Evolutionary conservation across 148 eudicot species (phyloP).

Genomic region (Rhododendron kiyosumense): DNA sequence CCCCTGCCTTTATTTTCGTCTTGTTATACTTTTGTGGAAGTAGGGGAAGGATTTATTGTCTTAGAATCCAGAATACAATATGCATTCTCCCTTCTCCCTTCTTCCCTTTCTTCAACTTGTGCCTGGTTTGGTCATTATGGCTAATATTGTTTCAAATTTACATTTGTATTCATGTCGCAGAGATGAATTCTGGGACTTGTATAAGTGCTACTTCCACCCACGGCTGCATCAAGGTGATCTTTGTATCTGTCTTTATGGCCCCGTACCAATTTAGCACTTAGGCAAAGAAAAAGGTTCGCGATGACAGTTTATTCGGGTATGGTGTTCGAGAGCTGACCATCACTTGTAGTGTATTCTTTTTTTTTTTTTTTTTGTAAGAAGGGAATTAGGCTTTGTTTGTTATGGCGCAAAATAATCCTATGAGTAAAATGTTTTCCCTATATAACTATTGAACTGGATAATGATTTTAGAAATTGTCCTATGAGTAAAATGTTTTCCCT

Average conservation of each 20-base stretch:
- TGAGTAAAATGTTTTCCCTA: background rate
- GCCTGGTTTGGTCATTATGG: background rate
- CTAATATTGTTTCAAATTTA: background rate
- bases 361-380: background rate
- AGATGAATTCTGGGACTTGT: constrained; percentile 89
- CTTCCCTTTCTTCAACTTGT: background rate
- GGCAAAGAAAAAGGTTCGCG: constrained; percentile 12
- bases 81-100: background rate
- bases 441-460: background rate
- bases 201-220: constrained; percentile 62
- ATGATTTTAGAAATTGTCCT: background rate
- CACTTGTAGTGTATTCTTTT: background rate
- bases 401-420: background rate
- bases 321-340: background rate
- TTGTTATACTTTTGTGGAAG: background rate
- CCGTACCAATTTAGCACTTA: constrained; percentile 25
- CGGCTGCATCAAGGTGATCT: constrained; percentile 51
- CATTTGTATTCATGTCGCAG: constrained; percentile 26
- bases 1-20: background rate
- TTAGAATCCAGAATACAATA: background rate
- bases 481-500: background rate
- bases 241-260: constrained; percentile 67
- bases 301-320: background rate
- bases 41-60: background rate
- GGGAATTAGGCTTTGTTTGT: background rate